These are phyloP conservation scores for Trichomonas gallinae DNA, from an alignment of 208 protist species.

Conservation along the genomic window DNA sequence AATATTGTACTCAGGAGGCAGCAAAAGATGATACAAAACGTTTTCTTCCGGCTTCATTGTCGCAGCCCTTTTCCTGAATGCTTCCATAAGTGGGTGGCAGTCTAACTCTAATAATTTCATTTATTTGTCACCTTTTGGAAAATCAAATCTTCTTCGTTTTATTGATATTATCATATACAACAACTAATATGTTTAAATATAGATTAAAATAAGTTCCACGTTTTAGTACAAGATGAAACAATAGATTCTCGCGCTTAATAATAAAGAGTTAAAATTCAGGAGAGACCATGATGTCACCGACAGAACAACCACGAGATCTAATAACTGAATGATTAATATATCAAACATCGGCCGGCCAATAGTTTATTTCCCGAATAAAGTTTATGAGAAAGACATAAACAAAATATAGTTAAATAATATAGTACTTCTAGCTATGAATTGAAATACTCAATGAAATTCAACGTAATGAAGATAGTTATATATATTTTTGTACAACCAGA, in stretches of 20 bases:
- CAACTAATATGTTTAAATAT: too few relatives aligned
- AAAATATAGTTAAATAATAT: too few relatives aligned
- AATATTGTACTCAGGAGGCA: slow-evolving; percentile 1
- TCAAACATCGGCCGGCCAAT: neutral
- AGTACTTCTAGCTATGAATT: too few relatives aligned
- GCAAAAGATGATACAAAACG: neutral
- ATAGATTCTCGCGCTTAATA: neutral
- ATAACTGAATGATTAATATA: neutral
- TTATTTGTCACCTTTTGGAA: neutral
- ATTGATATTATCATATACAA: too few relatives aligned
- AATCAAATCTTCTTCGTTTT: too few relatives aligned
- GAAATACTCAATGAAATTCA: too few relatives aligned
- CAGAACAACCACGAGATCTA: neutral
- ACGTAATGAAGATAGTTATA: too few relatives aligned
- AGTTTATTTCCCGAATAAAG: neutral
- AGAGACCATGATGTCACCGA: neutral
- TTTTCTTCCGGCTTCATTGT: neutral
- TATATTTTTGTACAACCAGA: too few relatives aligned
- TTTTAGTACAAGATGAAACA: neutral
- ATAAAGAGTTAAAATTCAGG: neutral
- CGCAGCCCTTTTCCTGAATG: neutral
- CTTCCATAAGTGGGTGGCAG: neutral
- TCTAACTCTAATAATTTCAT: neutral
- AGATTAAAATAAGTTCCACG: neutral
- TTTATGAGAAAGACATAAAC: neutral